Evolutionary conservation across 306 rosid genomes (phyloP).

Genomic region (Senna tora): DNA sequence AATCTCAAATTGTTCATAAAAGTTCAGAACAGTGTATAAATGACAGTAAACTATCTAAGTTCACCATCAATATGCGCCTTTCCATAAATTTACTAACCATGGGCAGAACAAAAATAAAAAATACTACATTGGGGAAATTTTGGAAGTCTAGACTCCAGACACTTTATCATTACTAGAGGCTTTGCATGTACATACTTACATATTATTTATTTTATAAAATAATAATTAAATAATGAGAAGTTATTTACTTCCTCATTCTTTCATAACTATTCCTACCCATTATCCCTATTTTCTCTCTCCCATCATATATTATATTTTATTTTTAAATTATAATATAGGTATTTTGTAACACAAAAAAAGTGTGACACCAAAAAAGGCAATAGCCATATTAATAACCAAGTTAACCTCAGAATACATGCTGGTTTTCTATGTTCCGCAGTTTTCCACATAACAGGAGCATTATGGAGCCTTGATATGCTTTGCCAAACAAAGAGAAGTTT

Average conservation of each 20-base stretch:
- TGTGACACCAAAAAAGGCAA: too few relatives aligned
- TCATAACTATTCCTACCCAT: too few relatives aligned
- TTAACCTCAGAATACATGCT: not conserved
- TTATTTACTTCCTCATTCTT: too few relatives aligned
- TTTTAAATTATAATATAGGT: too few relatives aligned
- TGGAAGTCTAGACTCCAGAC: not conserved
- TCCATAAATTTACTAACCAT: not conserved
- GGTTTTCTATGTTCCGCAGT: not conserved
- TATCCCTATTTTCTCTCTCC: too few relatives aligned
- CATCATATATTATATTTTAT: too few relatives aligned
- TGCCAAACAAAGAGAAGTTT: not conserved
- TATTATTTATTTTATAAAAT: too few relatives aligned
- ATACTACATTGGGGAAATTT: not conserved
- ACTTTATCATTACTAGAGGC: not conserved
- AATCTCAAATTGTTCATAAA: conserved; percentile 1
- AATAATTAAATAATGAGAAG: too few relatives aligned
- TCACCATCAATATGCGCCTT: not conserved
- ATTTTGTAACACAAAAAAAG: too few relatives aligned
- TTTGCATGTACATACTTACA: too few relatives aligned
- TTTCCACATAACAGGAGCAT: not conserved
- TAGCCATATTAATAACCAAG: not conserved
- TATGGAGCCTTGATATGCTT: not conserved
- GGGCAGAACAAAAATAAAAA: not conserved
- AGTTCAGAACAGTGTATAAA: conserved; percentile 23
- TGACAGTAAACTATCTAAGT: not conserved